Evolutionary conservation across 2,329 filamentous ascomycete species (phyloP).

Genomic region (Pseudogymnoascus sp.): DNA sequence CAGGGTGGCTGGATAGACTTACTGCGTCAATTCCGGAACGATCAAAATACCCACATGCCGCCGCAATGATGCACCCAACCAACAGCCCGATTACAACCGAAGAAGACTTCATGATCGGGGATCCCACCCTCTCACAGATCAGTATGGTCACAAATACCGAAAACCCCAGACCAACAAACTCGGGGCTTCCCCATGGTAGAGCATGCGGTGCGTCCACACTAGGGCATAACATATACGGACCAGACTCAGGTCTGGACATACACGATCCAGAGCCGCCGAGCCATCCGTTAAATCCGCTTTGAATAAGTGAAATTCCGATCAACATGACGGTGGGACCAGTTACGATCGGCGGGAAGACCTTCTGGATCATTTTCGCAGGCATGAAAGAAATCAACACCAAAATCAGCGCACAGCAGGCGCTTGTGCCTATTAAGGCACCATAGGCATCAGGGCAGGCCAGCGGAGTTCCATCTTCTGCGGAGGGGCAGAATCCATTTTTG

Average conservation of each 20-base stretch:
- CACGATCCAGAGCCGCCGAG: slow-evolving; percentile 62
- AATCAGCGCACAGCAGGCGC: slow-evolving; percentile 40
- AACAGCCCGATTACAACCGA: slow-evolving; percentile 56
- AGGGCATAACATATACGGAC: slow-evolving; percentile 57
- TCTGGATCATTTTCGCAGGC: slow-evolving; percentile 48
- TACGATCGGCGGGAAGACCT: slow-evolving; percentile 59
- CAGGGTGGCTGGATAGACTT: background rate
- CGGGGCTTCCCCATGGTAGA: slow-evolving; percentile 64
- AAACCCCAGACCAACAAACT: slow-evolving; percentile 74
- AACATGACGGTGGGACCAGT: slow-evolving; percentile 60
- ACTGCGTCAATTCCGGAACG: slow-evolving; percentile 58
- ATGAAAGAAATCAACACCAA: slow-evolving; percentile 59
- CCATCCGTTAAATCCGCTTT: slow-evolving; percentile 64
- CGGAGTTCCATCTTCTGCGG: slow-evolving; percentile 44
- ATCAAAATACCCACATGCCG: slow-evolving; percentile 70
- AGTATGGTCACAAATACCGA: slow-evolving; percentile 73
- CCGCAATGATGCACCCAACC: slow-evolving; percentile 70
- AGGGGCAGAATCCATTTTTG: slow-evolving; percentile 52
- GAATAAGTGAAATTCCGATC: slow-evolving; percentile 56
- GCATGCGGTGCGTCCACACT: slow-evolving; percentile 59
- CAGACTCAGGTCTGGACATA: slow-evolving; percentile 36
- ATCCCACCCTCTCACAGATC: slow-evolving; percentile 70
- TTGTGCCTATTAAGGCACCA: slow-evolving; percentile 52
- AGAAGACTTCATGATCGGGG: slow-evolving; percentile 66
- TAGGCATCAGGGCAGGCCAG: slow-evolving; percentile 59